Evolutionary conservation across 805 yeast species (phyloP).

Genomic region (Ogataea siamensis): DNA sequence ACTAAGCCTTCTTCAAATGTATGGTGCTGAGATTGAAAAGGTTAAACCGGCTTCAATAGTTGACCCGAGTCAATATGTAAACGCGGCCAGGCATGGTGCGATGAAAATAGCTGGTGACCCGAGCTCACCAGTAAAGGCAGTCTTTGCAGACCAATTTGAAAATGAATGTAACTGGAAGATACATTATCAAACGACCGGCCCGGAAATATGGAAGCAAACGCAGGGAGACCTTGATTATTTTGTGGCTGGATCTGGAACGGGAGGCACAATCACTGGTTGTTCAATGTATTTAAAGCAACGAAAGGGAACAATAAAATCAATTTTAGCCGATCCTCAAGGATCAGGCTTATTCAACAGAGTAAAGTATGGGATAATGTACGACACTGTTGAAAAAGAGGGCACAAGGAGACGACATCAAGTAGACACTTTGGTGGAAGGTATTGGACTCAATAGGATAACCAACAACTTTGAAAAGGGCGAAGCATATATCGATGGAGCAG

Average conservation of each 20-base stretch:
- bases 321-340: slow-evolving; percentile 95
- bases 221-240: slow-evolving; percentile 66
- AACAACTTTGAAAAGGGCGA: slow-evolving; percentile 76
- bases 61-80: slow-evolving; percentile 90
- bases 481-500: slow-evolving; percentile 67
- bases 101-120: slow-evolving; percentile 42
- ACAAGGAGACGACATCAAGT: slow-evolving; percentile 94
- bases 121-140: slow-evolving; percentile 47
- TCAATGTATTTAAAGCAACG: slow-evolving; percentile 65
- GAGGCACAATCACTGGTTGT: slow-evolving; percentile 95
- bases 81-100: slow-evolving; percentile 74
- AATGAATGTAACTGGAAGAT: slow-evolving; percentile 86
- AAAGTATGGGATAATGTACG: slow-evolving; percentile 92
- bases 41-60: slow-evolving; percentile 95
- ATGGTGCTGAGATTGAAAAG: slow-evolving; percentile 81
- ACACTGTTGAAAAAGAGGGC: slow-evolving; percentile 84
- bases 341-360: slow-evolving; percentile 85
- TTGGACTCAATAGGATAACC: slow-evolving; percentile 86
- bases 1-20: slow-evolving; percentile 60
- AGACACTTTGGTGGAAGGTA: slow-evolving; percentile 91
- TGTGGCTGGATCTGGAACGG: slow-evolving; percentile 94
- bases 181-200: slow-evolving; percentile 84
- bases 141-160: slow-evolving; percentile 95
- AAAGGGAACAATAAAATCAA: slow-evolving; percentile 42
- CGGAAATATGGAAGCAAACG: slow-evolving; percentile 83